Percentiles rank a stretch among this genome's conserved stretches.
These are phyloP conservation scores for Schoenoplectus tabernaemontani DNA, from an alignment of 202 grass and related monocot genomes.

Conservation along the genomic window DNA sequence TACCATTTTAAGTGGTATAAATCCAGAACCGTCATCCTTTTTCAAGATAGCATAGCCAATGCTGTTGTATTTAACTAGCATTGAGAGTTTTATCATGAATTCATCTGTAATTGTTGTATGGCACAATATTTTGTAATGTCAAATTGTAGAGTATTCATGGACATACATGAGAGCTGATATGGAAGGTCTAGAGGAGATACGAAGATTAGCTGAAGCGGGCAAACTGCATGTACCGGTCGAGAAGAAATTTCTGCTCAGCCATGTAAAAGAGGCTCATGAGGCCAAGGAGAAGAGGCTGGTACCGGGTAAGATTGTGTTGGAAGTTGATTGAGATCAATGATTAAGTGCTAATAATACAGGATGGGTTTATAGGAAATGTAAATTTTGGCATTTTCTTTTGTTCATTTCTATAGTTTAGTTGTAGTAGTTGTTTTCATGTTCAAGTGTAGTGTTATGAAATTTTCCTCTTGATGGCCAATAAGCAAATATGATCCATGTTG, in stretches of 20 bases:
- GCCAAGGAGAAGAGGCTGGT: constrained; percentile 72
- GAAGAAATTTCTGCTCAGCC: constrained; percentile 54
- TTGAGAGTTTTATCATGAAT: not conserved
- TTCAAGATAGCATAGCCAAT: not conserved
- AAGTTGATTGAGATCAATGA: constrained; percentile 48
- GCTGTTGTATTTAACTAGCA: not conserved
- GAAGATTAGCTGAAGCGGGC: constrained; percentile 43
- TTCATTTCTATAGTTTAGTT: not conserved
- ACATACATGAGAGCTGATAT: constrained; percentile 95
- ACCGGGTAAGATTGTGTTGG: constrained; percentile 77
- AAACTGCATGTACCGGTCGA: constrained; percentile 88
- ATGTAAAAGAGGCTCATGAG: constrained; percentile 81
- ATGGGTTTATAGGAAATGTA: constrained; percentile 21
- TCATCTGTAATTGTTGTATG: not conserved
- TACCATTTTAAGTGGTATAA: not conserved
- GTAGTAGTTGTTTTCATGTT: not conserved
- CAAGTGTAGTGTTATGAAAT: not conserved
- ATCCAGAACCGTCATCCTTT: not conserved
- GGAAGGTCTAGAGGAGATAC: constrained; percentile 79
- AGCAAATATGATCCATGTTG: constrained; percentile 2
- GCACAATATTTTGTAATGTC: not conserved
- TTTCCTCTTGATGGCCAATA: not conserved
- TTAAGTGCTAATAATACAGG: constrained; percentile 12
- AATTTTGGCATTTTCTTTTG: constrained; percentile 26
- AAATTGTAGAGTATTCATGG: constrained; percentile 79